These are phyloP conservation scores for Effrenium voratum DNA, from an alignment of 73 alveolate species.

Conservation along the genomic window DNA sequence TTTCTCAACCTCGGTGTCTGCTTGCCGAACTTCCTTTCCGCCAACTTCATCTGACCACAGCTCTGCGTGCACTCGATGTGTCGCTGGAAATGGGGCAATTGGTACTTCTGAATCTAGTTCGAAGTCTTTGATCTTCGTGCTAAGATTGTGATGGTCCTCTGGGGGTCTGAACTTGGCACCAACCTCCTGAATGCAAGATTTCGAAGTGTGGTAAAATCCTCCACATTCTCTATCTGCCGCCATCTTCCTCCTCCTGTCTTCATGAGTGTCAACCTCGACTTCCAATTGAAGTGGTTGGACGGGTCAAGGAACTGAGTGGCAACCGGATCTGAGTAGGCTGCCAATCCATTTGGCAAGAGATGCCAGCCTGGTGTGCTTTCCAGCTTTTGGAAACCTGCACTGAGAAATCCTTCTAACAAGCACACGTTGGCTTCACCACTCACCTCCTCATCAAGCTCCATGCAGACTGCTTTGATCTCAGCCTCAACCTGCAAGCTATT, in stretches of 20 bases:
- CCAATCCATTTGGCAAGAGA: not conserved
- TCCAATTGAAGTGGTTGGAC: not conserved
- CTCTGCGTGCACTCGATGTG: not conserved
- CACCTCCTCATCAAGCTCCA: constrained; percentile 3
- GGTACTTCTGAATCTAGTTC: not conserved
- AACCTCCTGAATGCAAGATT: not conserved
- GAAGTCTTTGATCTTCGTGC: not conserved
- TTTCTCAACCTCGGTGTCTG: not conserved
- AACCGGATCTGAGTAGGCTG: not conserved
- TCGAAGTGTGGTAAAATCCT: not conserved
- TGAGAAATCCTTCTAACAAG: not conserved
- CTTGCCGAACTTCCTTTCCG: not conserved
- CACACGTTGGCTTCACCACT: not conserved
- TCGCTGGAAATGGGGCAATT: not conserved
- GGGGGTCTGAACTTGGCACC: not conserved
- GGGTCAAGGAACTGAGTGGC: not conserved
- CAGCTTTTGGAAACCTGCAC: not conserved
- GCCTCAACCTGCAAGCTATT: no score
- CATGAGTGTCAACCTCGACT: not conserved
- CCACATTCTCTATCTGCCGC: not conserved
- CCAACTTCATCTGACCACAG: not conserved
- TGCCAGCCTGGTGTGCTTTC: not conserved
- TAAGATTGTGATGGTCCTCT: not conserved
- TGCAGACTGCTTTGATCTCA: no score
- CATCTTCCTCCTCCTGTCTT: not conserved